Evolutionary conservation across 2,329 filamentous ascomycete species (phyloP), one percentile per base, ranked within the genome.

Genomic region (Achaetomium macrosporum): DNA sequence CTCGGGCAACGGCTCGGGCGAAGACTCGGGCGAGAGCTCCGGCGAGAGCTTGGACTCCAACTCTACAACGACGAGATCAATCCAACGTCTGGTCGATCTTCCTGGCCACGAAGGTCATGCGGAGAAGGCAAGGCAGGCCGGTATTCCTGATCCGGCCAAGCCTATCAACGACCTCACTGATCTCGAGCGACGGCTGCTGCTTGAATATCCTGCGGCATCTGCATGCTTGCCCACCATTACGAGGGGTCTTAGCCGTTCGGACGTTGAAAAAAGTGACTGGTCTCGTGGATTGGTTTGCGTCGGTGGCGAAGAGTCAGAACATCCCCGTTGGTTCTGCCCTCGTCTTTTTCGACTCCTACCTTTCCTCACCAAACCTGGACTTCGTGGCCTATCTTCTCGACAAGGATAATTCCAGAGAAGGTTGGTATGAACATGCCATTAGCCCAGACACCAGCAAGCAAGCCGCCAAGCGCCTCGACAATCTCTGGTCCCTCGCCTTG

Each of bases 131-230:
- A 49, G 40, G 47, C 39, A 49, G 40, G 37, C 47, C 15, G 39
- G 47, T 49, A 49, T 49, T 42, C 39, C 47, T 42, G 29, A 42
- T 42, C 47, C 29, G 30, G 29, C 47, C 39, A 25, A 25, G 25
- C 4, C 25, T 25, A 7, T 7, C 25, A 36, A 49, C 39, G 15
- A 35, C 2, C 47, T 49, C 16, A 42, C 39, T 25, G 39, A 49
- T 13, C 47, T 42, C 47, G 47, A 49, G 47, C 47, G 39, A 49
- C 47, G 39, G 47, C 39, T 49, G 39, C 39, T 49, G 39, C 39
- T 49, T 20, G 39, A 42, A 49, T 49, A 49, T 35, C 29, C 47
- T 49, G 39, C 39, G 30, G 47, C 39, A 2, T 42, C 29, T 19
- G 17, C 16, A 49, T 49, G 29, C 47, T 42, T 42, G 29, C 47